phyloP scores from a whole-genome alignment of 78 protist genomes.

The Dictyostelium citrinum region DNA sequence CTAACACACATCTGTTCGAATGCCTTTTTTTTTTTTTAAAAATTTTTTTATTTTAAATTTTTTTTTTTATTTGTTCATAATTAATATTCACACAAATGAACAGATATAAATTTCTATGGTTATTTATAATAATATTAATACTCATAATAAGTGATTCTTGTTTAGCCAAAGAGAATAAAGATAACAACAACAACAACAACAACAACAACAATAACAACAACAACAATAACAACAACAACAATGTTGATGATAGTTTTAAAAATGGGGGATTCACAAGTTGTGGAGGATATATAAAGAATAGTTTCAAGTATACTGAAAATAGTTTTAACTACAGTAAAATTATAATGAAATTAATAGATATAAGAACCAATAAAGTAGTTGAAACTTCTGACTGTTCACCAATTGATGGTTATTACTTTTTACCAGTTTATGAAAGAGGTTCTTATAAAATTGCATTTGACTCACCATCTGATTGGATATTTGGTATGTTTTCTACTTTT shows the following conservation, averaged over 20 bases:
- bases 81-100: background rate
- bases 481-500: conserved; percentile 2
- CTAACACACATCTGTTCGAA: no score
- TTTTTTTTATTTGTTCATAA: no score
- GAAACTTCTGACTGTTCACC: conserved; percentile 41
- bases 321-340: background rate
- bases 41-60: no score
- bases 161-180: background rate
- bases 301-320: background rate
- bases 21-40: no score
- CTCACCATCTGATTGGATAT: conserved; percentile 41
- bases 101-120: background rate
- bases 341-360: background rate
- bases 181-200: no score
- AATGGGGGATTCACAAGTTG: background rate
- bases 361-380: background rate
- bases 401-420: conserved; percentile 30
- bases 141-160: background rate
- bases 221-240: no score
- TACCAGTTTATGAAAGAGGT: conserved; percentile 31
- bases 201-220: no score
- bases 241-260: background rate
- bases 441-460: conserved; percentile 4
- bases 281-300: background rate
- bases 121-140: no score